Base-by-base conservation (phyloP, 139 green algal species). In the Tetradesmus lagerheimii region DNA sequence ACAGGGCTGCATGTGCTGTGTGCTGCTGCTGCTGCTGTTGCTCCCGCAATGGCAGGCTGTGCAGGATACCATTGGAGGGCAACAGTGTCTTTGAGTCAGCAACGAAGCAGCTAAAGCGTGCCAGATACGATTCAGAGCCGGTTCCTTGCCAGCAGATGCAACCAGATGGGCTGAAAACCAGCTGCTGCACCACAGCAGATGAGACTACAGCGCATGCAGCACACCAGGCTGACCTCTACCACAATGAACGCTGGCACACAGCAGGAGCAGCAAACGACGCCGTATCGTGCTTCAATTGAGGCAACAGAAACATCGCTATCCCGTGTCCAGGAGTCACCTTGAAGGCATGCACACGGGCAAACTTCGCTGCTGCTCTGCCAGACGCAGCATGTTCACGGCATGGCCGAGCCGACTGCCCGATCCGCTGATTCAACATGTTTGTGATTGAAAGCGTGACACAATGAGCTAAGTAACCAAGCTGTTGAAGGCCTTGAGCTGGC, bases 11-110 rank as follows among this genome's bases (percentile, higher is more conserved):
- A 57, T 1, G 14, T n/a, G 80, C 39, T 66, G 39, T 16, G 77
- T 14, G 38, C 38, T 81, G 82, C 82, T 77, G 50, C n/a, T 86
- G 83, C 57, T 87, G 82, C 71, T 39, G 71, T 38, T 76, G 66
- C 66, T 37, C 29, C 47, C 77, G 50, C 50, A 27, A 35, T 5
- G 9, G 34, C 50, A 66, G 41, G 84, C 64, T 81, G 64, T 11
- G 66, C 3, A 39, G 25, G 45, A 75, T 15, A 31, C 9, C 34
- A 47, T 31, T 0, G 1, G 25, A 31, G 4, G 15, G 29, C 6
- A 23, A 11, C 66, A 37, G 66, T n/a, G 47, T 11, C 47, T 23
- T 62, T 62, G 8, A 62, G 12, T 62, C 9, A 9, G 43, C 43
- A n/a, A 50, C 43, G 43, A 5, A 50, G 5, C 47, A 62, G 47